These are phyloP conservation scores for Aspergillus amoenus DNA, from an alignment of 2,329 filamentous ascomycete species.

Conservation along the genomic window DNA sequence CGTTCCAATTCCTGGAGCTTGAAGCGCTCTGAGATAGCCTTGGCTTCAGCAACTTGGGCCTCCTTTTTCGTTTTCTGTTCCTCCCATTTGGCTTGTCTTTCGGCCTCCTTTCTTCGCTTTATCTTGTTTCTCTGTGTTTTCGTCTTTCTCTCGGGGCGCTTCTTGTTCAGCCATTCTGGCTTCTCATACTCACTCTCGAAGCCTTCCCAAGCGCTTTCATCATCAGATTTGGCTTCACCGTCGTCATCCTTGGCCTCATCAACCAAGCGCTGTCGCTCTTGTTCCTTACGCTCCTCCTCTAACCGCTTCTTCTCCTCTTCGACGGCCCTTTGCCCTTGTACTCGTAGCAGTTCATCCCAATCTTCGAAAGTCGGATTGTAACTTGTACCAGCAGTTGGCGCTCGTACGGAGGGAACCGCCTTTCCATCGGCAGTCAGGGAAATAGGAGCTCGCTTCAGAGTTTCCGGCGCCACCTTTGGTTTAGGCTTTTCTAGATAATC, in stretches of 20 bases:
- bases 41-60: conserved; percentile 69
- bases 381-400: conserved; percentile 78
- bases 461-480: conserved; percentile 69
- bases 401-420: conserved; percentile 71
- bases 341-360: conserved; percentile 73
- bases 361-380: conserved; percentile 91
- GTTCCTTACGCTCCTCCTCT: conserved; percentile 65
- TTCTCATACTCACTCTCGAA: conserved; percentile 79
- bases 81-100: conserved; percentile 73
- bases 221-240: conserved; percentile 73
- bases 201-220: conserved; percentile 89
- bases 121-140: conserved; percentile 82
- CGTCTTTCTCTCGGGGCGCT: conserved; percentile 81
- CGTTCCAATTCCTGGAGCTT: conserved; percentile 53
- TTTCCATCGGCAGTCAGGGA: conserved; percentile 83
- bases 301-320: conserved; percentile 75
- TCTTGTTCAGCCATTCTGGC: conserved; percentile 64
- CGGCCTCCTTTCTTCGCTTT: conserved; percentile 84
- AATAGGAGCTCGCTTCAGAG: conserved; percentile 73
- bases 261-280: conserved; percentile 65
- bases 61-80: conserved; percentile 71
- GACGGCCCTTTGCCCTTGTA: conserved; percentile 76
- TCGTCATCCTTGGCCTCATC: conserved; percentile 74
- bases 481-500: conserved; percentile 67
- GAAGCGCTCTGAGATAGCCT: conserved; percentile 60